Conservation (phyloP, 345 rosid species). For the Excoecaria agallocha region DNA sequence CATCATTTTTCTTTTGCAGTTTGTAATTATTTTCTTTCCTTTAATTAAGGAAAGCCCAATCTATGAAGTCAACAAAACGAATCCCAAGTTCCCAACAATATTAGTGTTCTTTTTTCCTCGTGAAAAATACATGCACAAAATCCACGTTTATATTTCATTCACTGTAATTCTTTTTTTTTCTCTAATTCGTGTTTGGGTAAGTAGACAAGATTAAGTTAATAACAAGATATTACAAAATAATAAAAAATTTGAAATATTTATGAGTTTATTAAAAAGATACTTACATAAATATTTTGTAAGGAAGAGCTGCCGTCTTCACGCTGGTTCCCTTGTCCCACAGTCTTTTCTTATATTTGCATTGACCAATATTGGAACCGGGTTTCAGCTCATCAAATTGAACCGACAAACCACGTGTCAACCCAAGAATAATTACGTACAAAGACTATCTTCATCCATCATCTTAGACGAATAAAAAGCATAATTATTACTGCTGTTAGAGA, state of each 20-base stretch:
- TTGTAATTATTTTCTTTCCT: no score
- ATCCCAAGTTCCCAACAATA: no score
- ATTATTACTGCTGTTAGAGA: slow-evolving; percentile 31
- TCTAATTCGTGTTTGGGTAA: no score
- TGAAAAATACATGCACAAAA: background rate
- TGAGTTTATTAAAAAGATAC: background rate
- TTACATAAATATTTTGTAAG: background rate
- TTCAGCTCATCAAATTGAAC: slow-evolving; percentile 5
- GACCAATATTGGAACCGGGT: background rate
- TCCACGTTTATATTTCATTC: background rate
- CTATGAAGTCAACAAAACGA: background rate
- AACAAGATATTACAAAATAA: no score
- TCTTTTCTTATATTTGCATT: background rate
- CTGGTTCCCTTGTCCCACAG: background rate
- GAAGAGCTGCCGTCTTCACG: no score
- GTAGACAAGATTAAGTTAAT: no score
- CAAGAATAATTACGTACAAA: slow-evolving; percentile 24
- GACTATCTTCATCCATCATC: slow-evolving; percentile 22
- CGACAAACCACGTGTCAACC: slow-evolving; percentile 41
- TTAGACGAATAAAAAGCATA: slow-evolving; percentile 10
- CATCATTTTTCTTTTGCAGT: no score
- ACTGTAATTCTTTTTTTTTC: no score
- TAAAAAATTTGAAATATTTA: no score
- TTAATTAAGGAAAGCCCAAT: background rate
- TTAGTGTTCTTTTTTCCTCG: background rate